phyloP scores from a whole-genome alignment of 495 filamentous ascomycete genomes.

The Lineolata rhizophorae region DNA sequence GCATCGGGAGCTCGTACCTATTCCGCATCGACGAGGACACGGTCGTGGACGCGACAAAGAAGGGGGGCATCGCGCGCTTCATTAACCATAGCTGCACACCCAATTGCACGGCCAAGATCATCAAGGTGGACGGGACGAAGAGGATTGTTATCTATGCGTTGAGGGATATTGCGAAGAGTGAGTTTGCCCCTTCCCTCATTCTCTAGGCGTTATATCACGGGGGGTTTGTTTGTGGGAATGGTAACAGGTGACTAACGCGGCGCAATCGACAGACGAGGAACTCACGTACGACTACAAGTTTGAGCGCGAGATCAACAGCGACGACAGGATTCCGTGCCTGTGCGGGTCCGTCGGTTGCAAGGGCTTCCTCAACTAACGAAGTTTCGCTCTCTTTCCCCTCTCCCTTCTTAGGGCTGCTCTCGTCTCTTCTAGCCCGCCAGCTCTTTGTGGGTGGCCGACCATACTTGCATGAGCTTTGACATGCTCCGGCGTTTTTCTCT shows the following conservation, averaged over 20 bases:
- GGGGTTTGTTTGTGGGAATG: no score
- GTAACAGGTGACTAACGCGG: no score
- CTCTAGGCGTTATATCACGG: no score
- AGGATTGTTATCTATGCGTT: conserved; percentile 97
- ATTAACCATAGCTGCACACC: conserved; percentile 98
- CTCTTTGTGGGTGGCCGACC: no score
- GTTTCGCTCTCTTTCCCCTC: no score
- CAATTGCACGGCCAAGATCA: conserved; percentile 98
- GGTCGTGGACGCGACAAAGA: conserved; percentile 94
- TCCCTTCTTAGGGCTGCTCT: no score
- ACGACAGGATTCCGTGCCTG: conserved; percentile 90
- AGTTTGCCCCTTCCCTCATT: conserved; percentile 19
- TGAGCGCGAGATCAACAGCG: conserved; percentile 82
- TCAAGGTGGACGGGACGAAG: conserved; percentile 97
- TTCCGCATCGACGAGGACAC: conserved; percentile 97
- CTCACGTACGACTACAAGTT: conserved; percentile 99
- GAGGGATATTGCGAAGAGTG: conserved; percentile 83
- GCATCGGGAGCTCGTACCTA: conserved; percentile 90
- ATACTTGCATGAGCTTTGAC: no score
- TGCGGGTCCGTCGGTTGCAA: conserved; percentile 93
- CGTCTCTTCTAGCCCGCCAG: no score
- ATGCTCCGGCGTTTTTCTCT: no score
- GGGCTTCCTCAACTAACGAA: conserved; percentile 97
- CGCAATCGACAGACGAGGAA: conserved; percentile 80
- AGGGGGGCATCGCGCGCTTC: conserved; percentile 91